Evolutionary conservation across 2,329 filamentous ascomycete genomes (phyloP), one percentile per base, ranked within the genome.

Genomic region (Exophiala dermatitidis): DNA sequence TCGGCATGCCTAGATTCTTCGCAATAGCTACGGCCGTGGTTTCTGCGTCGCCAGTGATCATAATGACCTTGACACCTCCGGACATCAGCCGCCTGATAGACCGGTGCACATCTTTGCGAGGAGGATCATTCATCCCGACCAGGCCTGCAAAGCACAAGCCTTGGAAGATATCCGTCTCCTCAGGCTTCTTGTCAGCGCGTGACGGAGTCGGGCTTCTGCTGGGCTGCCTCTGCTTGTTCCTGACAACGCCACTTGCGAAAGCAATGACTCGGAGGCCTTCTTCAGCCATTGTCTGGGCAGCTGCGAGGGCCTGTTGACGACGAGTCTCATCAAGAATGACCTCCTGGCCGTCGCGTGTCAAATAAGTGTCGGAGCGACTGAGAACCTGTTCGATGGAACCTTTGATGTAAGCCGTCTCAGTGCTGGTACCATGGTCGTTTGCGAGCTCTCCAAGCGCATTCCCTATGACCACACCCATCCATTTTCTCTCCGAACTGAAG

Each of bases 1-100:
- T 81, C 1, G 84, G 83, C 88, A 98, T 98, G 38, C 93, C 93
- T n/a, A 98, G 78, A 66, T 95, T 91, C 69, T 81, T 88, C 31
- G 88, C 93, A 67, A 98, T 97, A 0, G 93, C 93, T 43, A 96
- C 77, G 2, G 93, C 93, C 2, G 93, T 98, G 1, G 89, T 89
- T 68, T 97, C 90, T 10, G 93, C 89, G 69, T 98, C 93, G 54
- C 93, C 93, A 6, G 93, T 98, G 62, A 98, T 97, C 93, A 98
- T 98, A 63, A 98, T 94, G 45, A 98, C 88, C 69, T 90, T 93
- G 58, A 98, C 93, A 37, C 91, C 91, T 50, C 93, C 93, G 46
- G 89, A 83, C 85, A 97, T 91, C 51, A 98, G 75, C 57, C 86
- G 85, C 62, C 88, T 81, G 62, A 98, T 96, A 4, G 91, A 90